phyloP scores from a whole-genome alignment of 257 asterid genomes.

The Nicotiana sylvestris region DNA sequence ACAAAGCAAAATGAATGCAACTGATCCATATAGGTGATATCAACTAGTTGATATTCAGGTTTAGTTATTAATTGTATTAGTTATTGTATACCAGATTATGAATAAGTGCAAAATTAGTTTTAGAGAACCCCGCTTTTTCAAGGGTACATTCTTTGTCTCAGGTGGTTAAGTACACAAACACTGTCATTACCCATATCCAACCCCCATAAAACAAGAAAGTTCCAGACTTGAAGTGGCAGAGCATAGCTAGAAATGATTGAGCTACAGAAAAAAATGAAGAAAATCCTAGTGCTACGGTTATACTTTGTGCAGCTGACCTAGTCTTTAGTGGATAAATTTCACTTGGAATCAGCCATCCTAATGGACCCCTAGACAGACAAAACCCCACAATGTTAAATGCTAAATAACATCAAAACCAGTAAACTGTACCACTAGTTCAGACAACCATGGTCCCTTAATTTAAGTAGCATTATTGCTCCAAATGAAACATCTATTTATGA shows the following conservation, averaged over 20 bases:
- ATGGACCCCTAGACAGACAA: conserved; percentile 39
- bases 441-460: conserved; percentile 32
- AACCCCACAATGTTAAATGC: conserved; percentile 32
- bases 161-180: too few species aligned
- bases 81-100: too few species aligned
- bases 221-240: conserved; percentile 39
- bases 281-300: conserved; percentile 24
- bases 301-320: conserved; percentile 42
- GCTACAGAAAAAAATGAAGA: conserved; percentile 31
- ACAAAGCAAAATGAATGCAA: neutral
- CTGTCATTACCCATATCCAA: too few species aligned
- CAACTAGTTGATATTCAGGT: too few species aligned
- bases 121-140: too few species aligned
- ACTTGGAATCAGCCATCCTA: conserved; percentile 36
- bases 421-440: conserved; percentile 15
- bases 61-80: too few species aligned
- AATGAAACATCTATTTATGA: conserved; percentile 13
- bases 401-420: conserved; percentile 19
- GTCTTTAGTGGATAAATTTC: conserved; percentile 43
- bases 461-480: conserved; percentile 28
- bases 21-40: neutral
- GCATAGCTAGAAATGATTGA: conserved; percentile 37
- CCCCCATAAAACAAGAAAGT: conserved; percentile 35
- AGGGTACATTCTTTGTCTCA: too few species aligned
- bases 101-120: too few species aligned